These are phyloP conservation scores for Candida pseudoviswanathii DNA, from an alignment of 1,139 yeast species.

Conservation along the genomic window DNA sequence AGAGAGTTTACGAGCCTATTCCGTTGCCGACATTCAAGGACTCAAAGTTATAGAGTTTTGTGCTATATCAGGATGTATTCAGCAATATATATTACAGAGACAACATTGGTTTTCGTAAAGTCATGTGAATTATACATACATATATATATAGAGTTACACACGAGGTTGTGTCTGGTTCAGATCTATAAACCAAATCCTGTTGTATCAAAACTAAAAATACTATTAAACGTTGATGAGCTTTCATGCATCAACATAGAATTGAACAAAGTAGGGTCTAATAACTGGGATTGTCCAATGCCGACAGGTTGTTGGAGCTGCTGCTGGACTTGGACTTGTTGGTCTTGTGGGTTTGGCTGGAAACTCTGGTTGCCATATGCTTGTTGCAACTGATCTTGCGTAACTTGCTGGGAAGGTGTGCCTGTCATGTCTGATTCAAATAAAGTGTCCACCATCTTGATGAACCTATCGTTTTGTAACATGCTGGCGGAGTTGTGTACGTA, in stretches of 20 bases:
- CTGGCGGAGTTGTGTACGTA: background rate
- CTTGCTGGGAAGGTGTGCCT: background rate
- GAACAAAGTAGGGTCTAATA: conserved; percentile 3
- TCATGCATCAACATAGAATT: conserved; percentile 6
- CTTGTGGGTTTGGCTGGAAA: background rate
- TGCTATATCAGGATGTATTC: background rate
- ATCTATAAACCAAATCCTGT: conserved; percentile 9
- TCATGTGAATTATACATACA: background rate
- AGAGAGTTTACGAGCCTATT: conserved; percentile 42
- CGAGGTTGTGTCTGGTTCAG: background rate
- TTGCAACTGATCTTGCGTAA: background rate
- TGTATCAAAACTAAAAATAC: conserved; percentile 13
- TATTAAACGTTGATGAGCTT: conserved; percentile 11
- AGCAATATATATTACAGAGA: background rate
- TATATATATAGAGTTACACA: too few relatives aligned
- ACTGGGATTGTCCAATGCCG: background rate
- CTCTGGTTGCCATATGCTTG: background rate
- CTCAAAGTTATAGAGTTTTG: conserved; percentile 21
- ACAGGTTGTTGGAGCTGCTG: background rate
- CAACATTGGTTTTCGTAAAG: background rate
- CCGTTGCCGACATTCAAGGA: conserved; percentile 36
- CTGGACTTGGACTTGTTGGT: background rate
- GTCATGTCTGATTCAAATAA: conserved; percentile 9
- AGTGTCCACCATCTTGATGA: conserved; percentile 12
- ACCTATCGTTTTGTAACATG: conserved; percentile 8